A percentile compares a stretch with the other conserved stretches of the same genome.
Evolutionary conservation across 345 rosid species (phyloP).

Genomic region (Crucihimalaya himalaica): DNA sequence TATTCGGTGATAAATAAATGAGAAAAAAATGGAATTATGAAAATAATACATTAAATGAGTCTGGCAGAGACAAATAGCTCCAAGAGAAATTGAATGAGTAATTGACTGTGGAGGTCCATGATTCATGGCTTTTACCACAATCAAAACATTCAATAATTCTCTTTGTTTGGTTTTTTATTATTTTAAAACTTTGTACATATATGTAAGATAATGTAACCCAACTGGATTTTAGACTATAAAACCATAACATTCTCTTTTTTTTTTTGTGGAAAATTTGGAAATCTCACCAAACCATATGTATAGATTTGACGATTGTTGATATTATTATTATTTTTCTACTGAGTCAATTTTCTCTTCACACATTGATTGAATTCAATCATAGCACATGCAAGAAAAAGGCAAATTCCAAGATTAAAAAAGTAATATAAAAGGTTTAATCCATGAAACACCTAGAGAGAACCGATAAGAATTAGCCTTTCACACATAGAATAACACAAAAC

Average conservation of each 20-base stretch:
- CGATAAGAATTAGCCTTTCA: constrained; percentile 36
- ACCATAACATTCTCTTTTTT: neutral
- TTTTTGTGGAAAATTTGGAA: neutral
- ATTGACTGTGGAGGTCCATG: constrained; percentile 33
- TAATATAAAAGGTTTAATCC: constrained; percentile 34
- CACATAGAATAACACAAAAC: constrained; percentile 20
- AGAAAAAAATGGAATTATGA: neutral
- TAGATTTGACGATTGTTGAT: constrained; percentile 12
- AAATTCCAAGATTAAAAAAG: constrained; percentile 14
- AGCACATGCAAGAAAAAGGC: constrained; percentile 30
- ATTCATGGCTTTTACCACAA: constrained; percentile 41
- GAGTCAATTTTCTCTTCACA: constrained; percentile 15
- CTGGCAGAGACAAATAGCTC: constrained; percentile 36
- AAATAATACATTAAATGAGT: constrained; percentile 25
- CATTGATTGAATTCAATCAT: constrained; percentile 29
- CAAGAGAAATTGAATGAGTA: constrained; percentile 36
- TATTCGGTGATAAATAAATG: constrained; percentile 1
- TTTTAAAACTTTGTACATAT: constrained; percentile 7
- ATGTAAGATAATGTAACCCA: constrained; percentile 30
- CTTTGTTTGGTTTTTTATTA: constrained; percentile 4
- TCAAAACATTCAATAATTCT: constrained; percentile 32
- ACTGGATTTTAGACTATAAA: constrained; percentile 25
- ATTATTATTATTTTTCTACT: neutral
- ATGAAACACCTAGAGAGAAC: constrained; percentile 40
- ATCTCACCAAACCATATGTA: constrained; percentile 32